Percentiles rank a stretch among this genome's conserved stretches.
These are phyloP conservation scores for Beauveria sp. DNA, from an alignment of 2,329 filamentous ascomycete genomes.

Conservation along the genomic window DNA sequence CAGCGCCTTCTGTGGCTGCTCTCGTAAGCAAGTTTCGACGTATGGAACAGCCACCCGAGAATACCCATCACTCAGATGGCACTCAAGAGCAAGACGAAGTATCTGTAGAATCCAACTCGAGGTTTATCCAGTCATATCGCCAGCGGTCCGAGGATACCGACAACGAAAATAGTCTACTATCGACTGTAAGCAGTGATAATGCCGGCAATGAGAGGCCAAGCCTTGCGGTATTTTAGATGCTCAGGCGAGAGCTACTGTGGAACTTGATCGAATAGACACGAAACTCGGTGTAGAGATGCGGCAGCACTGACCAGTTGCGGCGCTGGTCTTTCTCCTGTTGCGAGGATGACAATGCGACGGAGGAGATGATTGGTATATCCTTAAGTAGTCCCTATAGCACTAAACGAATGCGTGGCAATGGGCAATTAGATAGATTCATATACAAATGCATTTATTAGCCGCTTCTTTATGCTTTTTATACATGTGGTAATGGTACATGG, in stretches of 20 bases:
- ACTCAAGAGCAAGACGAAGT: constrained; percentile 1
- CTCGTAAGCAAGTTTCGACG: constrained; percentile 19
- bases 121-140: constrained; percentile 10
- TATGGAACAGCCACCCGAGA: constrained; percentile 14
- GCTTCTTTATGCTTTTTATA: not conserved
- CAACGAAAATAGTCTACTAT: not conserved
- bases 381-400: not conserved
- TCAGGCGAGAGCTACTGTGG: not conserved
- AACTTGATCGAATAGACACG: not conserved
- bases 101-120: constrained; percentile 4
- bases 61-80: not conserved
- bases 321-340: not conserved
- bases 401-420: not conserved
- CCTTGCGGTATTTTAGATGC: not conserved
- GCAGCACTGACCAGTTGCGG: not conserved
- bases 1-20: constrained; percentile 18
- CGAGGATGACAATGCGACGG: not conserved
- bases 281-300: no score
- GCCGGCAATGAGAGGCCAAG: not conserved
- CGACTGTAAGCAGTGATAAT: not conserved
- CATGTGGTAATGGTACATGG: constrained; percentile 3
- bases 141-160: constrained; percentile 5
- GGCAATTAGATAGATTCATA: constrained; percentile 6
- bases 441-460: constrained; percentile 10
- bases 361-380: not conserved